Percentiles rank a stretch among this genome's conserved stretches.
Conservation (phyloP, 805 yeast species). For the Candida arabinofermentans region DNA sequence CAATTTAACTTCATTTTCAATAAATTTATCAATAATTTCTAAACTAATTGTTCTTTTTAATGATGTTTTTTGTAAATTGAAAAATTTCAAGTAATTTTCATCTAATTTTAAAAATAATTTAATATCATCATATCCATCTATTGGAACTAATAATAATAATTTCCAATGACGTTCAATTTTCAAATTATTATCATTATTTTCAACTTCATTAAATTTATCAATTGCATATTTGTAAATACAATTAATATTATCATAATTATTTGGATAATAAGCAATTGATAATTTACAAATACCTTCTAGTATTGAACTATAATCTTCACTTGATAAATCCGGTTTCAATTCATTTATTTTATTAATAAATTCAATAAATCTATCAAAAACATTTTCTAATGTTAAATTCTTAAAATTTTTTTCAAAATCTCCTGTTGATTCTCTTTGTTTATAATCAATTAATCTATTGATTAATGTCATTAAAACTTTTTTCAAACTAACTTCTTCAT, state of each 20-base stretch:
- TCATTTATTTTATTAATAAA: slow-evolving; percentile 55
- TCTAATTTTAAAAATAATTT: slow-evolving; percentile 35
- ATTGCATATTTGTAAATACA: slow-evolving; percentile 53
- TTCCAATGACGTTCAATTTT: slow-evolving; percentile 29
- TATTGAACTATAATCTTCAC: slow-evolving; percentile 61
- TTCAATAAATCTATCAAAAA: slow-evolving; percentile 64
- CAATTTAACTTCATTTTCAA: slow-evolving; percentile 37
- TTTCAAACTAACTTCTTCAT: slow-evolving; percentile 65
- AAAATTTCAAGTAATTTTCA: slow-evolving; percentile 49
- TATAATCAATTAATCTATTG: slow-evolving; percentile 60
- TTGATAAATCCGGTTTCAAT: slow-evolving; percentile 59
- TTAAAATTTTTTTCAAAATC: slow-evolving; percentile 18
- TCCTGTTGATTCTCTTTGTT: slow-evolving; percentile 34
- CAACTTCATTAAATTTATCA: slow-evolving; percentile 29
- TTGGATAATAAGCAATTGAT: slow-evolving; percentile 63
- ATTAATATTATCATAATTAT: slow-evolving; percentile 56
- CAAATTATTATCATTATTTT: slow-evolving; percentile 19
- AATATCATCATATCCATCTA: slow-evolving; percentile 38
- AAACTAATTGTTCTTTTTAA: slow-evolving; percentile 57
- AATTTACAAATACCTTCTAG: slow-evolving; percentile 63
- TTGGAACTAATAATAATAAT: slow-evolving; percentile 45
- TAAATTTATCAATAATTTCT: slow-evolving; percentile 55
- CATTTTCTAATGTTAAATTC: slow-evolving; percentile 16
- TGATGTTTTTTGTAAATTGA: slow-evolving; percentile 44
- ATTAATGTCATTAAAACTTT: slow-evolving; percentile 67